Base-by-base conservation (phyloP, 2,329 filamentous ascomycete genomes). In the Colletotrichum tanaceti region DNA sequence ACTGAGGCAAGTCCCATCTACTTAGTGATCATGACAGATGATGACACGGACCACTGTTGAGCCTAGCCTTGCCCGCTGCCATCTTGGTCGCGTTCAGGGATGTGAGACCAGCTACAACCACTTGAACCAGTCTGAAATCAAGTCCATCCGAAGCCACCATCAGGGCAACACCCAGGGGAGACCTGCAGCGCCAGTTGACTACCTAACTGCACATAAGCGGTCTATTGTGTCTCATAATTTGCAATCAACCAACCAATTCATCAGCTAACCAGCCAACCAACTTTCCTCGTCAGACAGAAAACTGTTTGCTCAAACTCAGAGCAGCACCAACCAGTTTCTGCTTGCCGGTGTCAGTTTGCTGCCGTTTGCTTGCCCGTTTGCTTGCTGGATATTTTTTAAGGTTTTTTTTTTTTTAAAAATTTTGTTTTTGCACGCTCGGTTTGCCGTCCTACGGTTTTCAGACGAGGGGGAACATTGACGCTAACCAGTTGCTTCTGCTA, bases 21-120 rank as follows among this genome's bases (percentile, higher is more conserved):
- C 58, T 43, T 60, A 4, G 46, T 13, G 11, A 35, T 32, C 46
- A 35, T 52, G 44, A 24, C 46, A n/a, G 22, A 60, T n/a, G 35
- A 43, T 60, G 58, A 60, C 58, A 60, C 58, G 58, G 46, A 43
- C 46, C 58, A 60, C 58, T 60, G 35, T 20, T 32, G 11, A 52
- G 46, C 58, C 58, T 46, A 60, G 58, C 58, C 58, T 60, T 52
- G 58, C 58, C 58, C 50, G 58, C 46, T 60, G 58, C 55, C 28
- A 10, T 20, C 35, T 16, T 35, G 16, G 58, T 39, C 58, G 13
- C 46, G 44, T 52, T 49, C 58, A 60, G 22, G 43, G 43, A 47
- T 58, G 57, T 28, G n/a, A 58, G 57, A 49, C 57, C 7, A 16
- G 28, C 32, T 32, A 50, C 20, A 13, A 22, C n/a, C 52, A 41